Conservation (phyloP, 2,329 filamentous ascomycete genomes). For the Madurella mycetomatis region DNA sequence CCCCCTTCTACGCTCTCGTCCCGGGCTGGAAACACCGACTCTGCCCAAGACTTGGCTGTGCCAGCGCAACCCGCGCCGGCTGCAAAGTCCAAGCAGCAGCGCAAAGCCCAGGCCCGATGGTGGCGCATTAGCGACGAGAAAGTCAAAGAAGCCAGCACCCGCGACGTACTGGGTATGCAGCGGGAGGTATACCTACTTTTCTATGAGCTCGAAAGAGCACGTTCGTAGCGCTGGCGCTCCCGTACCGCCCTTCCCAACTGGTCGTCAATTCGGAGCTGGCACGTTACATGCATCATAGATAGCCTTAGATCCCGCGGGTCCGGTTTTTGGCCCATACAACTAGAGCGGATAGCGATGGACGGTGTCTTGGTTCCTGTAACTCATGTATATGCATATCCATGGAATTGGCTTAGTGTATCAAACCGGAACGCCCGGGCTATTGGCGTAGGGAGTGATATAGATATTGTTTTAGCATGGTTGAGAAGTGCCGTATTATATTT, state of each 20-base stretch:
- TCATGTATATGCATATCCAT: too few species aligned
- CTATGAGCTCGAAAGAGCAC: slow-evolving; percentile 72
- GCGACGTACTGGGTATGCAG: slow-evolving; percentile 88
- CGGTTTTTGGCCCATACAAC: too few species aligned
- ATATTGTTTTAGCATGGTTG: too few species aligned
- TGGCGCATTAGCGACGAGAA: slow-evolving; percentile 98
- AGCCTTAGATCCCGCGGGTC: too few species aligned
- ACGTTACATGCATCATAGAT: too few species aligned
- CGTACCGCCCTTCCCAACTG: not conserved
- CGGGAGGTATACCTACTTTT: slow-evolving; percentile 94
- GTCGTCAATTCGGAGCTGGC: too few species aligned
- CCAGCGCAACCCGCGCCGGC: slow-evolving; percentile 15
- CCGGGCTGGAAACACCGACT: slow-evolving; percentile 28
- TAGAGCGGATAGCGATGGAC: too few species aligned
- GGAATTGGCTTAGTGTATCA: too few species aligned
- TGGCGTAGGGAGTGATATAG: too few species aligned
- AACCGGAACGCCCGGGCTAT: too few species aligned
- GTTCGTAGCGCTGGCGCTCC: slow-evolving; percentile 4
- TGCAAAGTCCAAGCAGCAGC: slow-evolving; percentile 41
- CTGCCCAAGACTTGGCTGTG: not conserved
- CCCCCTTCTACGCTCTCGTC: slow-evolving; percentile 38
- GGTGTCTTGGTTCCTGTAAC: too few species aligned
- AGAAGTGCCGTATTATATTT: too few species aligned
- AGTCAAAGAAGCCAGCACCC: slow-evolving; percentile 88
- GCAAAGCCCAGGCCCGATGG: slow-evolving; percentile 70